Evolutionary conservation across 2,329 filamentous ascomycete genomes (phyloP), one percentile per base, ranked within the genome.

Genomic region (Fusarium pilosicola): DNA sequence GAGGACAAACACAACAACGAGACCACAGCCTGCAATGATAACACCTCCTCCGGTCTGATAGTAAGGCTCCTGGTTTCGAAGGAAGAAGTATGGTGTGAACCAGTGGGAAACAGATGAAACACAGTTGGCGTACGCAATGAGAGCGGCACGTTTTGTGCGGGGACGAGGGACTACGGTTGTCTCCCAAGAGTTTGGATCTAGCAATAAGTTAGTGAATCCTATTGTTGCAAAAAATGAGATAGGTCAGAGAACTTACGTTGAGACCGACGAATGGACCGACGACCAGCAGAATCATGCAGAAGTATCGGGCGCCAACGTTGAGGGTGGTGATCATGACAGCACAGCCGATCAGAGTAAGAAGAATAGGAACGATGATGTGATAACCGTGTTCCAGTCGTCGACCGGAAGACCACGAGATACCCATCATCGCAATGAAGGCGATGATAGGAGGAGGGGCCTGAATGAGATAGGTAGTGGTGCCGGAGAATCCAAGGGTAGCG

Each of bases 61-160:
- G 26, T 77, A 78, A 5, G 79, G 79, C 9, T 80, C 79, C 22
- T 81, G 78, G 38, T 76, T 74, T 7, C 72, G 70, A 1, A 79
- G 71, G 46, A 79, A 80, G 65, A 85, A 85, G 65, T 84, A 84
- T 0, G 83, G 83, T 0, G 79, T 83, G 57, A 84, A 84, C 83
- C 83, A 84, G 42, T 85, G 84, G 5, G 80, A 82, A 2, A 80
- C 76, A 9, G 81, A 80, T n/a, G 79, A 82, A 3, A 84, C 79
- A 39, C 80, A 83, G 55, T 85, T 85, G 10, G 83, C 83, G 49
- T 84, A 83, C 2, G 84, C 83, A 54, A 85, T 82, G 3, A 85
- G 79, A 0, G 83, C 84, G 0, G 84, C 84, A 41, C 81, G 79
- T 65, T 85, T 85, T 17, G 79, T 82, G 3, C 83, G 78, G 0